A percentile compares a stretch with the other conserved stretches of the same genome.
Evolutionary conservation across 192 early-diverging fungal species (phyloP).

Genomic region (Coemansia javaensis): DNA sequence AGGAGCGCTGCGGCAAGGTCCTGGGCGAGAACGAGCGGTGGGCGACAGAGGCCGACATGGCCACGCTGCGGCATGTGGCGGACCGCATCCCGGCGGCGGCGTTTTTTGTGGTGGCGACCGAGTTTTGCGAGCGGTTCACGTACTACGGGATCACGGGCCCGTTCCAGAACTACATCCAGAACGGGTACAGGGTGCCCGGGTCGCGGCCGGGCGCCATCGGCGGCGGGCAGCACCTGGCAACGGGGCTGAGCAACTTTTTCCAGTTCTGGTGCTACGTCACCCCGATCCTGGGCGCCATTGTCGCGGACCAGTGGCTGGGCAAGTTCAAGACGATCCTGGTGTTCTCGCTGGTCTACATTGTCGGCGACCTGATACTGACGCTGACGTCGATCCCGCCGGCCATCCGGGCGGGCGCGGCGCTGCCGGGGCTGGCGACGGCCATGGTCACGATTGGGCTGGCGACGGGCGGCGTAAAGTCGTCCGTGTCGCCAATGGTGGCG

Average conservation of each 20-base stretch:
- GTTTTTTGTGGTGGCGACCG: constrained; percentile 56
- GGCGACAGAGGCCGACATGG: constrained; percentile 59
- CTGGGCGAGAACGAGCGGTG: constrained; percentile 44
- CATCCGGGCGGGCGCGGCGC: constrained; percentile 54
- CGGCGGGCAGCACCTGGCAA: constrained; percentile 55
- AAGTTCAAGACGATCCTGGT: constrained; percentile 70
- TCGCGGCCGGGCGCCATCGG: constrained; percentile 50
- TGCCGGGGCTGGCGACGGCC: constrained; percentile 63
- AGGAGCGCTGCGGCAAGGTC: constrained; percentile 28
- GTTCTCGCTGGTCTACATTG: constrained; percentile 61
- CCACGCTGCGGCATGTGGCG: constrained; percentile 51
- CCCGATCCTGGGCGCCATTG: constrained; percentile 57
- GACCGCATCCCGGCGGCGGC: constrained; percentile 57
- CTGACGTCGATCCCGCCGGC: constrained; percentile 57
- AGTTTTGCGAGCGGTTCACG: constrained; percentile 61
- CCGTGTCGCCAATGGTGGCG: constrained; percentile 73
- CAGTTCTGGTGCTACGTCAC: constrained; percentile 63
- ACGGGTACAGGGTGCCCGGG: constrained; percentile 42
- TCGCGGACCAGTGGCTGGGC: constrained; percentile 70
- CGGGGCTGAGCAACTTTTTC: constrained; percentile 58
- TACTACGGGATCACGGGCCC: constrained; percentile 58
- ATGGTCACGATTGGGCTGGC: constrained; percentile 72
- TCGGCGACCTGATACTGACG: constrained; percentile 61
- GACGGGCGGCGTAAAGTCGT: constrained; percentile 76
- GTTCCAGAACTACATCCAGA: constrained; percentile 63